Conservation (phyloP, 345 rosid species). For the Sonneratia alba region DNA sequence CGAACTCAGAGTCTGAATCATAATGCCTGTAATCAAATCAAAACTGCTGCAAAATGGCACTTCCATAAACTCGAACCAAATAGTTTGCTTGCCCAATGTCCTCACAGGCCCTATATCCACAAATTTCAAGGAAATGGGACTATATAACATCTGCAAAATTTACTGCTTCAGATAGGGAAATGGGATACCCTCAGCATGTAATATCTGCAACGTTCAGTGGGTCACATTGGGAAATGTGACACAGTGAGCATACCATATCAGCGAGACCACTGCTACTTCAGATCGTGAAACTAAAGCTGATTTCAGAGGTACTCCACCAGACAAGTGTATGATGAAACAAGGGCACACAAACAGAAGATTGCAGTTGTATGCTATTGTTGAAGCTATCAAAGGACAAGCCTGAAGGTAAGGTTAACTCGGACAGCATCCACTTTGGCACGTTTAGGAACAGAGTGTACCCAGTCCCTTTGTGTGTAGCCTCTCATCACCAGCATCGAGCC, state of each 20-base stretch:
- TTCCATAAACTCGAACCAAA: neutral
- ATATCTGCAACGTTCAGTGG: neutral
- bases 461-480: conserved; percentile 80
- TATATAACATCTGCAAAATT: neutral
- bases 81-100: neutral
- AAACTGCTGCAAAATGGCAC: neutral
- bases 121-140: neutral
- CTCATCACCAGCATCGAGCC: conserved; percentile 86
- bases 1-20: too few relatives aligned
- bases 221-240: neutral
- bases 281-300: neutral
- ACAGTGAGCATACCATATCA: neutral
- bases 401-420: conserved; percentile 80
- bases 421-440: conserved; percentile 57
- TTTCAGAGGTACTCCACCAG: neutral
- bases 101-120: neutral
- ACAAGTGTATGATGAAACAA: neutral
- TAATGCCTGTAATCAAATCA: neutral
- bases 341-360: neutral
- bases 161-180: neutral
- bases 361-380: neutral
- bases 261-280: neutral
- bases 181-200: neutral
- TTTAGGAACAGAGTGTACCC: conserved; percentile 90
- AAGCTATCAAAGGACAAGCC: conserved; percentile 31